A percentile compares a stretch with the other conserved stretches of the same genome.
Evolutionary conservation across 2,329 filamentous ascomycete genomes (phyloP).

Genomic region (Fusarium duplospermum): DNA sequence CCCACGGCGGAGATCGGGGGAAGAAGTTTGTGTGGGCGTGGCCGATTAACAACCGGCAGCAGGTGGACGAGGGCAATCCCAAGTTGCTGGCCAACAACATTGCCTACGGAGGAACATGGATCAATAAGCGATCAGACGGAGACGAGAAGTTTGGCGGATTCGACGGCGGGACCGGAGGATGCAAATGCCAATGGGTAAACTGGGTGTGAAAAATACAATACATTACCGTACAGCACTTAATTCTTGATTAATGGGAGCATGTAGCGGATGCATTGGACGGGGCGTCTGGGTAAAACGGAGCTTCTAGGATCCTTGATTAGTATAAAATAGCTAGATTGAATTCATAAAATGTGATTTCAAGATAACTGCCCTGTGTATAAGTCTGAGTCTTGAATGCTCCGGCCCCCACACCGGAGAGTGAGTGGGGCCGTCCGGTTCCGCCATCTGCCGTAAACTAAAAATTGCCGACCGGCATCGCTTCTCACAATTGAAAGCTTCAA

Average conservation of each 20-base stretch:
- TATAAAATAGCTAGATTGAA: neutral
- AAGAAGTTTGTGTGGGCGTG: constrained; percentile 68
- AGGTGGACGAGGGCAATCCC: constrained; percentile 57
- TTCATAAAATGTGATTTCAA: neutral
- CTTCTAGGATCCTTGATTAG: neutral
- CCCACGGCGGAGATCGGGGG: constrained; percentile 67
- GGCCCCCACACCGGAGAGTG: constrained; percentile 16
- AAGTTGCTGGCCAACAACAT: constrained; percentile 63
- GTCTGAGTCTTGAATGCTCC: neutral
- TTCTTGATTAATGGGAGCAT: constrained; percentile 26
- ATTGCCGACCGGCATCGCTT: neutral
- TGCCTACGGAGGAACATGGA: constrained; percentile 60
- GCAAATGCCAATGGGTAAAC: constrained; percentile 71
- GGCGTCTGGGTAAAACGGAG: constrained; percentile 14
- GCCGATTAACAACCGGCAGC: constrained; percentile 59
- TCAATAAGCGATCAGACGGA: constrained; percentile 62
- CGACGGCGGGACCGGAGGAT: constrained; percentile 73
- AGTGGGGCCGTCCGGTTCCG: constrained; percentile 31
- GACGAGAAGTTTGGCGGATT: constrained; percentile 67
- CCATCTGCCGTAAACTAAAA: constrained; percentile 7
- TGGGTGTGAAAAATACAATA: constrained; percentile 47
- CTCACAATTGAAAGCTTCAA: neutral
- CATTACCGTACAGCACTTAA: constrained; percentile 3
- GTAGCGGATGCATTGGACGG: constrained; percentile 30
- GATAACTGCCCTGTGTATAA: neutral